phyloP scores from a whole-genome alignment of 176 grass and related monocot species.

The Aechmea fasciata region DNA sequence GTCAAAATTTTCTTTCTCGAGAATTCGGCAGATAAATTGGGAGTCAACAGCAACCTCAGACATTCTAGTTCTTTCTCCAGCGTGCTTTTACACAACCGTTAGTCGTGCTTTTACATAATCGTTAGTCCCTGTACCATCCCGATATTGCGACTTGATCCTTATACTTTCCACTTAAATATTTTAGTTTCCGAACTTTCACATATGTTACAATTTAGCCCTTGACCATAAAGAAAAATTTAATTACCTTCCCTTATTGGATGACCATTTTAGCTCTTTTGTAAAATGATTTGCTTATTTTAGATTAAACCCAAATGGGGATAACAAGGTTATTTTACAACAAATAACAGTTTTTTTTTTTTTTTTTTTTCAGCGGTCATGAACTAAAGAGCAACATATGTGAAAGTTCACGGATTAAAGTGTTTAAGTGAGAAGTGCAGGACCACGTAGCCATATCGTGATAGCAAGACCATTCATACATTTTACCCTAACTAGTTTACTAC shows the following conservation, averaged over 20 bases:
- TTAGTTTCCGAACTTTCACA: neutral
- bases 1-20: conserved; percentile 2
- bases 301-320: too few species aligned
- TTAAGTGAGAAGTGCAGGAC: too few species aligned
- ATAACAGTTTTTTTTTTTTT: too few species aligned
- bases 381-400: too few species aligned
- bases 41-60: neutral
- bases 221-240: neutral
- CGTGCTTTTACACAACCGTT: conserved; percentile 1
- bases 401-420: too few species aligned
- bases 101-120: conserved; percentile 6
- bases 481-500: neutral
- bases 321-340: too few species aligned
- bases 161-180: neutral
- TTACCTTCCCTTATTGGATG: neutral
- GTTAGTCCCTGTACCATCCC: neutral
- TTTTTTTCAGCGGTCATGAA: too few species aligned
- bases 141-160: neutral
- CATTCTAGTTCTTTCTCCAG: neutral
- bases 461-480: too few species aligned
- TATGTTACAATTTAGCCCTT: neutral
- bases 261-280: too few species aligned
- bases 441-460: too few species aligned
- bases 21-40: neutral
- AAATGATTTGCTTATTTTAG: too few species aligned